Evolutionary conservation across 2,329 filamentous ascomycete species (phyloP).

Genomic region (Aspergillus puulaauensis): DNA sequence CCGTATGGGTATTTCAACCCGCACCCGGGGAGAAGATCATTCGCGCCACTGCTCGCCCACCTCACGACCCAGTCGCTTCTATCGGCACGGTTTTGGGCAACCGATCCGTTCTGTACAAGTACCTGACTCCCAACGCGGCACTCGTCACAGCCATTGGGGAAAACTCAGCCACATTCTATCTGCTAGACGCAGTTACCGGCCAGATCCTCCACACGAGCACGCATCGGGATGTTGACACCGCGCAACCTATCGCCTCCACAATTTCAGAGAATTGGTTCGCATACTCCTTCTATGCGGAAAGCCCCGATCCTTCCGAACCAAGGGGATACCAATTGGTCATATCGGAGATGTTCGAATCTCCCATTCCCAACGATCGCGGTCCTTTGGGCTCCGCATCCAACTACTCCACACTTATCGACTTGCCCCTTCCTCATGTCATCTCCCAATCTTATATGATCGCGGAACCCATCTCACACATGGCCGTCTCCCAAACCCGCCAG

Average conservation of each 20-base stretch:
- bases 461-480: slow-evolving; percentile 73
- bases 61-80: slow-evolving; percentile 85
- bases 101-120: slow-evolving; percentile 94
- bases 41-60: slow-evolving; percentile 65
- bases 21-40: slow-evolving; percentile 66
- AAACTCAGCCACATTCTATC: slow-evolving; percentile 67
- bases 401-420: slow-evolving; percentile 71
- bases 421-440: slow-evolving; percentile 69
- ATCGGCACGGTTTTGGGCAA: slow-evolving; percentile 93
- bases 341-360: slow-evolving; percentile 87
- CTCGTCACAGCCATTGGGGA: slow-evolving; percentile 70
- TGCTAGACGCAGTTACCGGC: slow-evolving; percentile 85
- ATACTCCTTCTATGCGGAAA: slow-evolving; percentile 71
- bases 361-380: slow-evolving; percentile 79
- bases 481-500: slow-evolving; percentile 85
- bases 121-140: slow-evolving; percentile 82
- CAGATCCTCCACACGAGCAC: slow-evolving; percentile 70
- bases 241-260: slow-evolving; percentile 71
- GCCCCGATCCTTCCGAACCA: slow-evolving; percentile 50
- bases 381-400: slow-evolving; percentile 68
- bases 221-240: slow-evolving; percentile 71
- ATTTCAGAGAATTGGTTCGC: slow-evolving; percentile 95
- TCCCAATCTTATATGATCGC: slow-evolving; percentile 80
- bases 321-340: slow-evolving; percentile 85
- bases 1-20: slow-evolving; percentile 72